These are phyloP conservation scores for Mallotus japonicus DNA, from an alignment of 441 rosid species.

Conservation along the genomic window DNA sequence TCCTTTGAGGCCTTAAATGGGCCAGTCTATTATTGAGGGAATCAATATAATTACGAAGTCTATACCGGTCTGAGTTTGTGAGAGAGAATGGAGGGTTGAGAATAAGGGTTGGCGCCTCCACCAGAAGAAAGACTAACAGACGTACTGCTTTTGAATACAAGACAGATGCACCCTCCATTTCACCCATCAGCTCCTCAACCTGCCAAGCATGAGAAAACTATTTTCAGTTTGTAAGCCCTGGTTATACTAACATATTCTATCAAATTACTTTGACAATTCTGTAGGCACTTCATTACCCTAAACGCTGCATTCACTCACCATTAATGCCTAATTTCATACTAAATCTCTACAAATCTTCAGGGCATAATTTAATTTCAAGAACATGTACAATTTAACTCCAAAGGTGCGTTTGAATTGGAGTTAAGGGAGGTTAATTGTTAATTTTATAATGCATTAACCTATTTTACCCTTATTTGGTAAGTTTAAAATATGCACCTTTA, in stretches of 20 bases:
- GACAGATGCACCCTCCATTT: slow-evolving; percentile 56
- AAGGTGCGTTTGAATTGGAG: too few species aligned
- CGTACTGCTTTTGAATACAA: slow-evolving; percentile 69
- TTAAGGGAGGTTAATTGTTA: too few species aligned
- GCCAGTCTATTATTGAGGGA: slow-evolving; percentile 62
- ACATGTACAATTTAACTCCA: too few species aligned
- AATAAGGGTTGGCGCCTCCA: slow-evolving; percentile 85
- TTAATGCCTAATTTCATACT: too few species aligned
- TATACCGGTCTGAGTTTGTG: slow-evolving; percentile 71
- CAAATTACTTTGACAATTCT: not conserved
- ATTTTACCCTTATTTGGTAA: too few species aligned
- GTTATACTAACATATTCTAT: not conserved
- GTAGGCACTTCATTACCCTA: too few species aligned
- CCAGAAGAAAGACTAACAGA: slow-evolving; percentile 67
- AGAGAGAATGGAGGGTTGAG: slow-evolving; percentile 91
- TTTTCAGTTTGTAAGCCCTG: not conserved
- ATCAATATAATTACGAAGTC: slow-evolving; percentile 67
- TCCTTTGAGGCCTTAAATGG: slow-evolving; percentile 54
- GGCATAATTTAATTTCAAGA: too few species aligned
- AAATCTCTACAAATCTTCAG: too few species aligned
- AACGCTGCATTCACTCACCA: not conserved
- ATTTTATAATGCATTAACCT: too few species aligned
- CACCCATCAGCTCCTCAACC: slow-evolving; percentile 80
- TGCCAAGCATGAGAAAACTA: slow-evolving; percentile 29
- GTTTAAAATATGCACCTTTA: too few species aligned